Evolutionary conservation across 306 rosid genomes (phyloP), one percentile per base, ranked within the genome.

Genomic region (Quercus engelmannii): DNA sequence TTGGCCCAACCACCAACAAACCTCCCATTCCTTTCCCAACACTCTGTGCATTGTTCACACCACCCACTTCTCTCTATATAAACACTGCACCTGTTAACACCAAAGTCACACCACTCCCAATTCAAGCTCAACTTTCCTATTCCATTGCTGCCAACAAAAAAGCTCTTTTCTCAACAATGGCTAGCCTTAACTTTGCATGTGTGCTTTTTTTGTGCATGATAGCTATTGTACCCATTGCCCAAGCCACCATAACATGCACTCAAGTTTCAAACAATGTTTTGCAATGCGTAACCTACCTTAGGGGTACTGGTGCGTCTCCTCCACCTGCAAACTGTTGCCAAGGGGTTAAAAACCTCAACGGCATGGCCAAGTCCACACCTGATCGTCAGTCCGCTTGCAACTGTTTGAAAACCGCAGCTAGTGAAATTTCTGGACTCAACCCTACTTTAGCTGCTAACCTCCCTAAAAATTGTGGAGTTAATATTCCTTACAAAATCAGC

Each of bases 401-500:
- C 20, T 92, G 97, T 85, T 49, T 92, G 85, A 85, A 91, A 59
- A 0, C 9, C 0, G 26, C 85, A 6, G 76, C 88, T 5, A 17
- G 30, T 5, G 4, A 5, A 1, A 0, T 81, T 17, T 14, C 20
- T 0, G 61, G 78, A 12, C 30, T 89, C 43, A 79, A 78, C 21
- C 1, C 17, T 7, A 1, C 0, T 10, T 13, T 19, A 15, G 89
- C 82, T 0, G 86, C 65, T 3, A 2, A 63, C 19, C 88, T 86
- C 41, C 94, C 93, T 0, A 21, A 12, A 17, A 51, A 25, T 31
- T 92, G 97, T 6, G 80, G 85, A 0, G 87, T 87, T 55, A 74
- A 78, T 68, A 70, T 91, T 82, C 95, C 92, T 76, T 93, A 91
- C 87, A 76, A 74, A 85, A 91, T 93, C 85, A 90, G 92, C 85